These are phyloP conservation scores for Hapsidospora chrysogenum DNA, from an alignment of 495 filamentous ascomycete genomes.

Conservation along the genomic window DNA sequence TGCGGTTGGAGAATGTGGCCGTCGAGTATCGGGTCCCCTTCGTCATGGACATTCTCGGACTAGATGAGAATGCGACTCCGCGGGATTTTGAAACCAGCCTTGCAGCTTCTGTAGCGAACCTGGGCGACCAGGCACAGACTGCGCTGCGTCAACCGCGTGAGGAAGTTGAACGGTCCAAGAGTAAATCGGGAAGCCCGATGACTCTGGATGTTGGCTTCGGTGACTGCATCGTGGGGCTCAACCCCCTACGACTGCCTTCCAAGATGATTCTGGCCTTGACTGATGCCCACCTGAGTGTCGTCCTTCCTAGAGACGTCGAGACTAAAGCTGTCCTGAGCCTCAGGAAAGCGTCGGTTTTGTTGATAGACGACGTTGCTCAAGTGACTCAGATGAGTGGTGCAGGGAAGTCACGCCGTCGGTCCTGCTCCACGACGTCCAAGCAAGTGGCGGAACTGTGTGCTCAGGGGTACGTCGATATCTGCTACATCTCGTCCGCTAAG, in stretches of 20 bases:
- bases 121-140: slow-evolving; percentile 42
- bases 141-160: slow-evolving; percentile 12
- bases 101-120: slow-evolving; percentile 60
- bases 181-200: slow-evolving; percentile 19
- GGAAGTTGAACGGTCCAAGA: not conserved
- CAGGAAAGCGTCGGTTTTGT: slow-evolving; percentile 61
- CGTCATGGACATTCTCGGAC: slow-evolving; percentile 58
- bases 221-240: slow-evolving; percentile 73
- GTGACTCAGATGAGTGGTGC: slow-evolving; percentile 29
- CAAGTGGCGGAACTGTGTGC: slow-evolving; percentile 50
- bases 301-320: slow-evolving; percentile 41
- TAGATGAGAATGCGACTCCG: slow-evolving; percentile 47
- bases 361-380: slow-evolving; percentile 60
- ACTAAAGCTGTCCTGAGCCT: slow-evolving; percentile 47
- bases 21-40: slow-evolving; percentile 75
- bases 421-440: slow-evolving; percentile 30
- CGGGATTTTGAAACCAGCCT: slow-evolving; percentile 63
- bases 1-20: slow-evolving; percentile 68
- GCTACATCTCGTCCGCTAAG: slow-evolving; percentile 66
- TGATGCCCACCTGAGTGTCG: slow-evolving; percentile 48
- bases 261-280: slow-evolving; percentile 67
- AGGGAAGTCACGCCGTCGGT: slow-evolving; percentile 20
- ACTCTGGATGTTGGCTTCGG: slow-evolving; percentile 57
- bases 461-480: slow-evolving; percentile 68
- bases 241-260: slow-evolving; percentile 56